These are phyloP conservation scores for Manihot esculenta DNA, from an alignment of 441 rosid genomes.

Conservation along the genomic window DNA sequence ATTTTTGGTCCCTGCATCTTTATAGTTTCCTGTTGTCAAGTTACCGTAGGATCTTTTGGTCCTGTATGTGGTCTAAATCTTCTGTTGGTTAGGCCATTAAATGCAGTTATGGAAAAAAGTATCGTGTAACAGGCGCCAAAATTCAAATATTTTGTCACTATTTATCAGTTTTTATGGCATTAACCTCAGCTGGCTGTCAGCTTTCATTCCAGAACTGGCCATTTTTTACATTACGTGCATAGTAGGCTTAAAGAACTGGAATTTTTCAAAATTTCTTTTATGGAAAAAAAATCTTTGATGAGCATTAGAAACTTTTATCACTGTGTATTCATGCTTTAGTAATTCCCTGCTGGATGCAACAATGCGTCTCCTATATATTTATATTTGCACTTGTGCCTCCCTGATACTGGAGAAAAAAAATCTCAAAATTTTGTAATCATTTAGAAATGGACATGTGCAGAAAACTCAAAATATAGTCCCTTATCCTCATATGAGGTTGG, in stretches of 20 bases:
- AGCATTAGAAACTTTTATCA: not conserved
- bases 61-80: not conserved
- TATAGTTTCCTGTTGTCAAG: not conserved
- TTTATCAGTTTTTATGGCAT: not conserved
- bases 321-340: not conserved
- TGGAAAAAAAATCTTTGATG: not conserved
- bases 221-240: not conserved
- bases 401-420: not conserved
- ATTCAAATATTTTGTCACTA: not conserved
- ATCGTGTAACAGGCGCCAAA: not conserved
- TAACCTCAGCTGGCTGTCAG: not conserved
- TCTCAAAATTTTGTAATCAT: not conserved
- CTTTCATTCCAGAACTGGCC: no score
- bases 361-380: not conserved
- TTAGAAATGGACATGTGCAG: not conserved
- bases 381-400: not conserved
- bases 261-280: not conserved
- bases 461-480: not conserved
- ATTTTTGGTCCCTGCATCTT: not conserved
- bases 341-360: not conserved
- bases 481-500: not conserved
- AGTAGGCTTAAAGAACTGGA: not conserved
- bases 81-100: not conserved
- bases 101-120: not conserved
- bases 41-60: not conserved